These are phyloP conservation scores for Volvariella surrecta DNA, from an alignment of 1,284 basidiomycete genomes.

Conservation along the genomic window DNA sequence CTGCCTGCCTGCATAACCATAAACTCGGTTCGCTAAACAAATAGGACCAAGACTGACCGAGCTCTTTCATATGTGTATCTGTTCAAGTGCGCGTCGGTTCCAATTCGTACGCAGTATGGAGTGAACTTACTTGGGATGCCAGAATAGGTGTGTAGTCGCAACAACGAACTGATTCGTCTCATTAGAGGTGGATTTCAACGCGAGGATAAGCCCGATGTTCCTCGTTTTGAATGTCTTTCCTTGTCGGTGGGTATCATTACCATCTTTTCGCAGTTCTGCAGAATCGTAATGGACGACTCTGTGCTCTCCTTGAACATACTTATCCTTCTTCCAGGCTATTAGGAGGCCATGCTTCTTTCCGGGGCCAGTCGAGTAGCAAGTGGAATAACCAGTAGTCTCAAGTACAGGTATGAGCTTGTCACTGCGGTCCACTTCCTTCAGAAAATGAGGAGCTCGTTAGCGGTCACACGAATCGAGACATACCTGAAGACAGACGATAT, in stretches of 20 bases:
- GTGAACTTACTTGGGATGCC: conserved; percentile 75
- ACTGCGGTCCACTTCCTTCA: conserved; percentile 69
- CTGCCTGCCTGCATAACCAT: conserved; percentile 45
- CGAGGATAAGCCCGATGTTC: conserved; percentile 76
- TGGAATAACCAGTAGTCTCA: conserved; percentile 47
- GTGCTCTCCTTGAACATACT: conserved; percentile 39
- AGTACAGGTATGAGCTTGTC: conserved; percentile 58
- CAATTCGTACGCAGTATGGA: conserved; percentile 1
- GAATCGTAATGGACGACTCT: conserved; percentile 60
- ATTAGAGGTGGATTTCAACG: conserved; percentile 39
- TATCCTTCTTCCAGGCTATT: conserved; percentile 54
- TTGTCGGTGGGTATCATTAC: conserved; percentile 26
- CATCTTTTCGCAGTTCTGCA: conserved; percentile 37
- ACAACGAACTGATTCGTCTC: conserved; percentile 51
- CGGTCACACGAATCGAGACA: conserved; percentile 10
- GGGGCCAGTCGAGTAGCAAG: conserved; percentile 57
- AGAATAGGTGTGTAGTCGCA: conserved; percentile 86
- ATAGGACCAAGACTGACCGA: conserved; percentile 34
- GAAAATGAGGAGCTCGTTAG: conserved; percentile 1
- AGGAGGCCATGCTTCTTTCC: conserved; percentile 80
- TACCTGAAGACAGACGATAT: conserved; percentile 82
- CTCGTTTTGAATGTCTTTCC: conserved; percentile 70
- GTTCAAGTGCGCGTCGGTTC: background rate
- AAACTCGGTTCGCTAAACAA: background rate
- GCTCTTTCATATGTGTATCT: conserved; percentile 86